These are phyloP conservation scores for Pseudogymnoascus sp. DNA, from an alignment of 2,329 filamentous ascomycete species.

Conservation along the genomic window DNA sequence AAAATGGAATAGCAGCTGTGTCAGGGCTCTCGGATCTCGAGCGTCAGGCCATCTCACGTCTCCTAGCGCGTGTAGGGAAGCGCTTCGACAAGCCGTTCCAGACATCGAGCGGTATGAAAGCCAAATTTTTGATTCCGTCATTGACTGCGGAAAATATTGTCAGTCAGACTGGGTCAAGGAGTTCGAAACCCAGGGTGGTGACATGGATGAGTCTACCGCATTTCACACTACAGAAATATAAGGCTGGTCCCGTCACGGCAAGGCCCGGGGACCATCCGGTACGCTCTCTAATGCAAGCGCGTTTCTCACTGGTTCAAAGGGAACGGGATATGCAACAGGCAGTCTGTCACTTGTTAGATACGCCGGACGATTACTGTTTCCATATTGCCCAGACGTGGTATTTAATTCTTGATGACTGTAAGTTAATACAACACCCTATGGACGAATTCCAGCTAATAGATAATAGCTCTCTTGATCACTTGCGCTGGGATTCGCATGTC, in stretches of 20 bases:
- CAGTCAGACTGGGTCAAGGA: constrained; percentile 7
- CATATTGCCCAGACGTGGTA: constrained; percentile 44
- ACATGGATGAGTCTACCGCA: constrained; percentile 34
- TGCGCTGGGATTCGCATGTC: constrained; percentile 34
- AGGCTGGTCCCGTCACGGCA: constrained; percentile 27
- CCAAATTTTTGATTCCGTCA: constrained; percentile 16
- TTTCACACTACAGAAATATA: constrained; percentile 40
- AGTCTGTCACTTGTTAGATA: constrained; percentile 34
- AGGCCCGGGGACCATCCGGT: constrained; percentile 34
- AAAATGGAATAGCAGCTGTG: neutral
- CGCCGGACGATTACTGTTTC: constrained; percentile 35
- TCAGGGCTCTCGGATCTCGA: constrained; percentile 14
- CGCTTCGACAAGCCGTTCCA: constrained; percentile 19
- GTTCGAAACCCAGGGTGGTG: constrained; percentile 14
- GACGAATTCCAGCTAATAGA: neutral
- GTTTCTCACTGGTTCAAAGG: constrained; percentile 34
- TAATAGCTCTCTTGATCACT: constrained; percentile 33
- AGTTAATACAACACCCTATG: constrained; percentile 13
- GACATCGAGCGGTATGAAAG: constrained; percentile 14
- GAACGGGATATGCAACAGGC: constrained; percentile 42
- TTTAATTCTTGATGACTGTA: constrained; percentile 39
- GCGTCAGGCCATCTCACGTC: constrained; percentile 15
- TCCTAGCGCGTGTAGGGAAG: constrained; percentile 14
- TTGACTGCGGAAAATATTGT: constrained; percentile 16
- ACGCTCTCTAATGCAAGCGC: constrained; percentile 38